Evolutionary conservation across 73 alveolate species (phyloP).

Genomic region (Stentor roeselii): DNA sequence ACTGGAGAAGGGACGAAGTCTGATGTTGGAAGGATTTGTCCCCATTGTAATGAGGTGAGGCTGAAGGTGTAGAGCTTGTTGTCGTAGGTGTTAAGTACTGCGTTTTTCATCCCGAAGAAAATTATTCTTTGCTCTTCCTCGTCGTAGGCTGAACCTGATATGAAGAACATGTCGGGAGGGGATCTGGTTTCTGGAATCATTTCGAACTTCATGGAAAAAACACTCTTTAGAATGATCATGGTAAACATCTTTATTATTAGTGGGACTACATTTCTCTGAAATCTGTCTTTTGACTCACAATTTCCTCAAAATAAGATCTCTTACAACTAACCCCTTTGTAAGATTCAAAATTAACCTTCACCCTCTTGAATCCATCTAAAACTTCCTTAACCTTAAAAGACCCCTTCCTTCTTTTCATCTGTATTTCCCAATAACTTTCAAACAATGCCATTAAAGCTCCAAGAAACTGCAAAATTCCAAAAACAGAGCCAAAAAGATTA

Average conservation of each 20-base stretch:
- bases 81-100: background rate
- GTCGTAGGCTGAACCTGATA: background rate
- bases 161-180: background rate
- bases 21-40: background rate
- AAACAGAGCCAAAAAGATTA: slow-evolving; percentile 2
- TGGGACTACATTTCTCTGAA: no score
- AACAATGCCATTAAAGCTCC: background rate
- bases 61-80: background rate
- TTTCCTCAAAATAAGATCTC: no score
- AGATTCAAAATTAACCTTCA: no score
- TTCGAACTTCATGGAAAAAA: background rate
- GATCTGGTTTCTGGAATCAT: background rate
- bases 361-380: no score
- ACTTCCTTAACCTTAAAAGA: no score
- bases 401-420: no score
- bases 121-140: background rate
- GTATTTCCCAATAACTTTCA: background rate
- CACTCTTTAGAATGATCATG: background rate
- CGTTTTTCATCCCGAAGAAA: background rate
- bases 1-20: background rate
- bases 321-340: no score
- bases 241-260: no score
- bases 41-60: background rate
- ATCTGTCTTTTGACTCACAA: no score
- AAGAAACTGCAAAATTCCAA: background rate